These are phyloP conservation scores for Grosmannia clavigera DNA, from an alignment of 2,329 filamentous ascomycete genomes.

Conservation along the genomic window DNA sequence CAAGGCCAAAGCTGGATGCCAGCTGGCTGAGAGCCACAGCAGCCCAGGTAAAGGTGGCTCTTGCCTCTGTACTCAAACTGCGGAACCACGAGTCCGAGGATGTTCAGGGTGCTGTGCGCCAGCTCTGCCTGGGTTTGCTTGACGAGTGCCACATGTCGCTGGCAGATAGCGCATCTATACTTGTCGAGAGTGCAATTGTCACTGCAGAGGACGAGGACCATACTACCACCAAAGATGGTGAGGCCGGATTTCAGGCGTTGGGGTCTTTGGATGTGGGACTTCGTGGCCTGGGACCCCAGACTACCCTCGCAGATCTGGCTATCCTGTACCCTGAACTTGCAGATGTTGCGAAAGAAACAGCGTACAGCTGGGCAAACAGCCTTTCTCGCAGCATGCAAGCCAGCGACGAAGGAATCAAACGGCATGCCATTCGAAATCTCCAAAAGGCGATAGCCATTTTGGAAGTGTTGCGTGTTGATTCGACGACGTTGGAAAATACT, in stretches of 20 bases:
- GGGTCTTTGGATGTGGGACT: constrained; percentile 14
- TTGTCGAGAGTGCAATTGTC: constrained; percentile 71
- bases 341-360: constrained; percentile 48
- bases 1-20: constrained; percentile 15
- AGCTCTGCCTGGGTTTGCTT: constrained; percentile 61
- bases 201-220: constrained; percentile 43
- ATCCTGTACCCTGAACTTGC: constrained; percentile 39
- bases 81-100: constrained; percentile 57
- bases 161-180: constrained; percentile 52
- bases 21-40: constrained; percentile 72
- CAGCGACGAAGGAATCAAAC: constrained; percentile 68
- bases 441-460: constrained; percentile 58
- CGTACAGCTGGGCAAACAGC: constrained; percentile 72
- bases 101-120: constrained; percentile 54
- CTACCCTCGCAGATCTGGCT: constrained; percentile 37
- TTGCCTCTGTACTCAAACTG: constrained; percentile 65
- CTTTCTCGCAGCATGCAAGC: constrained; percentile 74
- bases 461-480: constrained; percentile 48
- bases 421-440: constrained; percentile 62
- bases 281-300: constrained; percentile 10
- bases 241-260: constrained; percentile 40
- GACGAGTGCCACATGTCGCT: constrained; percentile 69
- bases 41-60: constrained; percentile 69
- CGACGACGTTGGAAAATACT: constrained; percentile 52
- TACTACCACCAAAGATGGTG: constrained; percentile 12